Evolutionary conservation across 768 basidiomycete species (phyloP).

Genomic region (Crassisporium funariophilum): DNA sequence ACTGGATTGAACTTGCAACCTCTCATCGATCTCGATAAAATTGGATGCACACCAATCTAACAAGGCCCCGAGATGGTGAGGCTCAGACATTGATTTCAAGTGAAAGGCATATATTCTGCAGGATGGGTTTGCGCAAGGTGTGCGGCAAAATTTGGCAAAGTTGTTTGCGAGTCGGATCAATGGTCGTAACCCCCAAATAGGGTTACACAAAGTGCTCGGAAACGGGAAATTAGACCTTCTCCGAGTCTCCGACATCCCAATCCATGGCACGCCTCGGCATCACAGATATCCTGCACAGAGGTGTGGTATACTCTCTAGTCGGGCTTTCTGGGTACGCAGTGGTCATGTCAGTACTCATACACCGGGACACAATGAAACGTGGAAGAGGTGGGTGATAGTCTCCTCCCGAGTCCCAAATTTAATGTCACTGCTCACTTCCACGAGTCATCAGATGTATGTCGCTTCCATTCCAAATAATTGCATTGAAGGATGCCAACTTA

Average conservation of each 20-base stretch:
- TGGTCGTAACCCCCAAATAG: background rate
- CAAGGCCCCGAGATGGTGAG: slow-evolving; percentile 29
- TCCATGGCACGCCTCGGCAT: slow-evolving; percentile 24
- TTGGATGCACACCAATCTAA: slow-evolving; percentile 53
- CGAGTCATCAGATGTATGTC: slow-evolving; percentile 33
- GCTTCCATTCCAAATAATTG: too few relatives aligned
- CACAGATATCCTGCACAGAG: slow-evolving; percentile 41
- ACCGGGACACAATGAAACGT: slow-evolving; percentile 53
- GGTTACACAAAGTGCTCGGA: background rate
- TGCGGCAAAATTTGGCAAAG: background rate
- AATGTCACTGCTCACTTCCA: slow-evolving; percentile 10
- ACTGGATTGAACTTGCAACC: slow-evolving; percentile 38
- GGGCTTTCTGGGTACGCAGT: slow-evolving; percentile 55
- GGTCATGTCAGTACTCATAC: slow-evolving; percentile 52
- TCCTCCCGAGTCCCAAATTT: background rate
- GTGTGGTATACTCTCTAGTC: slow-evolving; percentile 53
- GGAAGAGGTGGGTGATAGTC: slow-evolving; percentile 51
- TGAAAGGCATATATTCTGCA: slow-evolving; percentile 6
- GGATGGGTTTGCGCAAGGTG: background rate
- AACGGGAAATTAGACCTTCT: background rate
- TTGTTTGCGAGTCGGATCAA: background rate
- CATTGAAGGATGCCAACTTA: too few relatives aligned
- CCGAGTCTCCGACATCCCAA: background rate
- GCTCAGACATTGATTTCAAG: background rate
- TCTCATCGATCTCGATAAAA: slow-evolving; percentile 46